Percentiles rank a stretch among this genome's conserved stretches.
These are phyloP conservation scores for Amaranthus palmeri DNA, from an alignment of 148 eudicot species.

Conservation along the genomic window DNA sequence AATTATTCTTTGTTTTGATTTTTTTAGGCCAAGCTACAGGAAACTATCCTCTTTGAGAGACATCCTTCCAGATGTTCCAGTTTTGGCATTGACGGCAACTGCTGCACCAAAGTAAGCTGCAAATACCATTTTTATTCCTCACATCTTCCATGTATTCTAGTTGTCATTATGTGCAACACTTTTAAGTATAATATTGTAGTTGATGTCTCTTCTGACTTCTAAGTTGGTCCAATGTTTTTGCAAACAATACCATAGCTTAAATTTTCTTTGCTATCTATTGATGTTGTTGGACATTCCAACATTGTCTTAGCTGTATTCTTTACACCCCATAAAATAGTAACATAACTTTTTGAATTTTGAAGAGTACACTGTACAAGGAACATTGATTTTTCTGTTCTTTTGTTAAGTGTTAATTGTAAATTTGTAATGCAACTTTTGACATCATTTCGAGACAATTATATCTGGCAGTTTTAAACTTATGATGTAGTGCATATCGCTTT, in stretches of 20 bases:
- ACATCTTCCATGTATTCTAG: not conserved
- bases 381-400: not conserved
- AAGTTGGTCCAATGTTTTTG: not conserved
- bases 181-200: not conserved
- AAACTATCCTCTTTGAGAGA: conserved; percentile 81
- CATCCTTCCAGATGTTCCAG: conserved; percentile 61
- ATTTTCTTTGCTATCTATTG: not conserved
- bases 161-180: not conserved
- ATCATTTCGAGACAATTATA: not conserved
- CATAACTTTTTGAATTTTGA: not conserved
- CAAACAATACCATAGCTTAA: not conserved
- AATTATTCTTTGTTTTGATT: too few species aligned
- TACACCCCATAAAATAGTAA: not conserved
- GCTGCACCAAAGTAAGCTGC: conserved; percentile 90
- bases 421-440: not conserved
- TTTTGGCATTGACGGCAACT: conserved; percentile 94
- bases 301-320: not conserved
- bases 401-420: not conserved
- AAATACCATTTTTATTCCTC: conserved; percentile 3
- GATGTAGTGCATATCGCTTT: not conserved
- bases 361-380: not conserved
- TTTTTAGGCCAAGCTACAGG: conserved; percentile 85
- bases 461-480: not conserved
- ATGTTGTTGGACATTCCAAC: not conserved
- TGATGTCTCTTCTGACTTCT: not conserved